Evolutionary conservation across 164 flowering plant genomes (phyloP).

Genomic region (Nymphaea colorata): DNA sequence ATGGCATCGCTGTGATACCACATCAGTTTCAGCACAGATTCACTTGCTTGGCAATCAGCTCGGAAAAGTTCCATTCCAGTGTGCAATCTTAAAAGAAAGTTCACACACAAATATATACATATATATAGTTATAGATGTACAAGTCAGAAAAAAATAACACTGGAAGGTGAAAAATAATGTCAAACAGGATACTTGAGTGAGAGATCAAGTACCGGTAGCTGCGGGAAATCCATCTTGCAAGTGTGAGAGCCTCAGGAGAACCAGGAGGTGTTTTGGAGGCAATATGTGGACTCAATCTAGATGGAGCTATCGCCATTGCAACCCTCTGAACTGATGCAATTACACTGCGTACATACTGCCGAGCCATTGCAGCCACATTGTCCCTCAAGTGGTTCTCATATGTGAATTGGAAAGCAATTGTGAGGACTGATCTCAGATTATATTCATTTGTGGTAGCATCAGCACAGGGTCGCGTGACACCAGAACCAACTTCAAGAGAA

Average conservation of each 20-base stretch:
- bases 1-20: constrained; percentile 79
- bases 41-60: constrained; percentile 33
- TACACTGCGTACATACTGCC: constrained; percentile 74
- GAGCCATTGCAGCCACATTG: constrained; percentile 80
- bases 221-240: constrained; percentile 67
- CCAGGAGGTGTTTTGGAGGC: constrained; percentile 43
- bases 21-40: constrained; percentile 51
- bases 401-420: constrained; percentile 80
- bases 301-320: constrained; percentile 79
- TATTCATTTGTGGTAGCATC: constrained; percentile 25
- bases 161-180: too few species aligned
- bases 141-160: too few species aligned
- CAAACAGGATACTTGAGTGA: background rate
- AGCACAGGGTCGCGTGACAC: constrained; percentile 30
- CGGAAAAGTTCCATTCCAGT: constrained; percentile 57
- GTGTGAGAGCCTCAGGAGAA: constrained; percentile 70
- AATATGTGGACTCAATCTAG: constrained; percentile 23
- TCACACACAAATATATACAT: too few species aligned
- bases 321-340: constrained; percentile 86
- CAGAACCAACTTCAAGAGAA: constrained; percentile 57
- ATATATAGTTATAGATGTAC: too few species aligned
- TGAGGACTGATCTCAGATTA: constrained; percentile 53
- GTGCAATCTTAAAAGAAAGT: constrained; percentile 31
- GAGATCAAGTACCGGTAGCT: constrained; percentile 50
- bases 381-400: constrained; percentile 67